Conservation (phyloP, 305 asterid species). For the Solanum hybrid region DNA sequence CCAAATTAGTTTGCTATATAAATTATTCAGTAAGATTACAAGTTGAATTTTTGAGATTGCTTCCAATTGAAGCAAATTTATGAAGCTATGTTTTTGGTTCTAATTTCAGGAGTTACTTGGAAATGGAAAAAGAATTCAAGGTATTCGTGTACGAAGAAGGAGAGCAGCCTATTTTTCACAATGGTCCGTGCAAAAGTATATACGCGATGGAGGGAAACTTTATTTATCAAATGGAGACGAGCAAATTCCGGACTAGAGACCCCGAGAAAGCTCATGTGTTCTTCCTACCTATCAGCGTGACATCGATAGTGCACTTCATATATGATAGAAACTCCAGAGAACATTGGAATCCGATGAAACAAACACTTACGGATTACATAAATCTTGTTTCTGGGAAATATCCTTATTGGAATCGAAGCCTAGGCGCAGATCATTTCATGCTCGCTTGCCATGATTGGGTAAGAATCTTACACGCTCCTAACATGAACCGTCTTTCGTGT, state of each 20-base stretch:
- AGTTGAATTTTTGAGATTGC: background rate
- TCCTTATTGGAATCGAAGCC: slow-evolving; percentile 79
- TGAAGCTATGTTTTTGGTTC: background rate
- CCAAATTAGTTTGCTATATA: background rate
- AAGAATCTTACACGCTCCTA: background rate
- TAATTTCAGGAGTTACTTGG: slow-evolving; percentile 60
- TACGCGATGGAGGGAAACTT: slow-evolving; percentile 80
- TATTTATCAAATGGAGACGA: slow-evolving; percentile 52
- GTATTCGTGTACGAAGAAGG: slow-evolving; percentile 73
- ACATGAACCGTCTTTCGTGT: background rate
- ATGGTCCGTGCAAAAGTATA: slow-evolving; percentile 79
- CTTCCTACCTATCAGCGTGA: slow-evolving; percentile 75
- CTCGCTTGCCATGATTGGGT: slow-evolving; percentile 98
- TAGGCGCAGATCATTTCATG: slow-evolving; percentile 73
- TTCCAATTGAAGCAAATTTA: background rate
- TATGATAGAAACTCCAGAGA: slow-evolving; percentile 24
- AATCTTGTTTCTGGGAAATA: slow-evolving; percentile 47
- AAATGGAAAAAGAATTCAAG: slow-evolving; percentile 70
- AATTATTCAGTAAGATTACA: background rate
- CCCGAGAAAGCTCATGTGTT: slow-evolving; percentile 54
- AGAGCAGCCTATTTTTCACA: slow-evolving; percentile 78
- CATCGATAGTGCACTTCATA: slow-evolving; percentile 64
- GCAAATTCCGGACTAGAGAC: slow-evolving; percentile 53
- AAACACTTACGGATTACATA: slow-evolving; percentile 49
- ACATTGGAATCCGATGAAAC: slow-evolving; percentile 70